Percentiles rank a stretch among this genome's conserved stretches.
These are phyloP conservation scores for Penstemon eatonii DNA, from an alignment of 257 asterid genomes.

Conservation along the genomic window DNA sequence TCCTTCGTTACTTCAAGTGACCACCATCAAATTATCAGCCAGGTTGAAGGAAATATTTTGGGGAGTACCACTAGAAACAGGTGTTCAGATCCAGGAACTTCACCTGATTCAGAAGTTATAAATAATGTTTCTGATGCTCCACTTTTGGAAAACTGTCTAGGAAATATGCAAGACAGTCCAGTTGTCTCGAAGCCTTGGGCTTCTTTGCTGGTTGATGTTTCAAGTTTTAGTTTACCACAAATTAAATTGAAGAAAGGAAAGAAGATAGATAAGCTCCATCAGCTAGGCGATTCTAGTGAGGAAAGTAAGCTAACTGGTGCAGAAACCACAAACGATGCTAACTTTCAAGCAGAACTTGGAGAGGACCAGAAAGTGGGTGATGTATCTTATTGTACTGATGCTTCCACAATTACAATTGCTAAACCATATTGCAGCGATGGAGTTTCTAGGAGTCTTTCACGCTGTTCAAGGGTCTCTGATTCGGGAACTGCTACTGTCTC, in stretches of 20 bases:
- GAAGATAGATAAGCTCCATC: conserved; percentile 39
- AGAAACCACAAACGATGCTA: conserved; percentile 30
- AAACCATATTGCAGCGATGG: conserved; percentile 29
- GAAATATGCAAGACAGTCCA: conserved; percentile 40
- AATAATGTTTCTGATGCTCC: conserved; percentile 54
- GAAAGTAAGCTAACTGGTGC: conserved; percentile 34
- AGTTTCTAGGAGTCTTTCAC: conserved; percentile 20
- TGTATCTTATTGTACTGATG: conserved; percentile 37
- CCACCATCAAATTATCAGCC: conserved; percentile 35
- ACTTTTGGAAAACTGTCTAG: conserved; percentile 42
- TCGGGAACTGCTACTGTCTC: conserved; percentile 16
- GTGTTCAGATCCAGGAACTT: conserved; percentile 73
- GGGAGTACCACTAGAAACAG: conserved; percentile 41
- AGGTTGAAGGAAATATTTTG: conserved; percentile 35
- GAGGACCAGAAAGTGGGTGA: conserved; percentile 37
- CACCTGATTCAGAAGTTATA: conserved; percentile 93
- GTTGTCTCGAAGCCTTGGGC: conserved; percentile 29
- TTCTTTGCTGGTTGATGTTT: conserved; percentile 26
- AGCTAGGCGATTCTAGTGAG: conserved; percentile 27
- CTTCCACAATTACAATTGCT: conserved; percentile 33
- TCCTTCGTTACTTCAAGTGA: conserved; percentile 30
- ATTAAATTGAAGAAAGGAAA: conserved; percentile 47
- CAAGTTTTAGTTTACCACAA: conserved; percentile 33
- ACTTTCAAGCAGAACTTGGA: conserved; percentile 30
- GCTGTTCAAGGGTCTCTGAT: conserved; percentile 28